Conservation (phyloP, 1,139 yeast genomes). For the Debaryomyces udenii region DNA sequence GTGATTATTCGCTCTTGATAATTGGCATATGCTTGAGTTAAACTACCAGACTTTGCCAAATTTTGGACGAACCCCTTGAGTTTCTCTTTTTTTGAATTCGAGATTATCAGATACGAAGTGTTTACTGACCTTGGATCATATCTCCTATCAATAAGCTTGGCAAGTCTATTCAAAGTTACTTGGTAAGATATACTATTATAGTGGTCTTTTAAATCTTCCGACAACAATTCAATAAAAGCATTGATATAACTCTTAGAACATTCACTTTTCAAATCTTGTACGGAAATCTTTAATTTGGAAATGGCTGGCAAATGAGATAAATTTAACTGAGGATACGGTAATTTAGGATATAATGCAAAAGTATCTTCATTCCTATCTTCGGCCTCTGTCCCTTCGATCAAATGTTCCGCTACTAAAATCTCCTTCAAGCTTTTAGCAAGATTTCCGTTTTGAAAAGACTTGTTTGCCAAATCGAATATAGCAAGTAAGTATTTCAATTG, state of each 20-base stretch:
- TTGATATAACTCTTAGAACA: slow-evolving; percentile 72
- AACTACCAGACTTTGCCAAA: slow-evolving; percentile 62
- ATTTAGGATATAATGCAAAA: slow-evolving; percentile 36
- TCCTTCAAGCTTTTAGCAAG: slow-evolving; percentile 49
- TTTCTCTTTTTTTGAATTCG: slow-evolving; percentile 36
- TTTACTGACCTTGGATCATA: slow-evolving; percentile 22
- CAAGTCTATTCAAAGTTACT: slow-evolving; percentile 59
- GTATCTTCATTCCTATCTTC: slow-evolving; percentile 28
- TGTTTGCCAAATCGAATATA: slow-evolving; percentile 56
- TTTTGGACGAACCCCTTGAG: slow-evolving; percentile 55
- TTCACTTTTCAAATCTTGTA: slow-evolving; percentile 49
- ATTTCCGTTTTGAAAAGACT: slow-evolving; percentile 46
- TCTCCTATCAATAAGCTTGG: slow-evolving; percentile 29
- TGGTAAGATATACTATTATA: slow-evolving; percentile 49
- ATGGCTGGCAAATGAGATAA: slow-evolving; percentile 63
- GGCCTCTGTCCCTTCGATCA: slow-evolving; percentile 55
- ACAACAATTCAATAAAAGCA: slow-evolving; percentile 55
- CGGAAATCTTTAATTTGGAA: slow-evolving; percentile 53
- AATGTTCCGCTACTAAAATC: slow-evolving; percentile 56
- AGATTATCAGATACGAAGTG: slow-evolving; percentile 36
- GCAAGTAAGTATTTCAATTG: slow-evolving; percentile 60
- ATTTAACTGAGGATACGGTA: slow-evolving; percentile 55
- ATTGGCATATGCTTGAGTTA: slow-evolving; percentile 62
- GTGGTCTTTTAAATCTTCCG: slow-evolving; percentile 64
- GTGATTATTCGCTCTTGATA: slow-evolving; percentile 70